Conservation (phyloP, 2,329 filamentous ascomycete species). For the Fusarium sp. region DNA sequence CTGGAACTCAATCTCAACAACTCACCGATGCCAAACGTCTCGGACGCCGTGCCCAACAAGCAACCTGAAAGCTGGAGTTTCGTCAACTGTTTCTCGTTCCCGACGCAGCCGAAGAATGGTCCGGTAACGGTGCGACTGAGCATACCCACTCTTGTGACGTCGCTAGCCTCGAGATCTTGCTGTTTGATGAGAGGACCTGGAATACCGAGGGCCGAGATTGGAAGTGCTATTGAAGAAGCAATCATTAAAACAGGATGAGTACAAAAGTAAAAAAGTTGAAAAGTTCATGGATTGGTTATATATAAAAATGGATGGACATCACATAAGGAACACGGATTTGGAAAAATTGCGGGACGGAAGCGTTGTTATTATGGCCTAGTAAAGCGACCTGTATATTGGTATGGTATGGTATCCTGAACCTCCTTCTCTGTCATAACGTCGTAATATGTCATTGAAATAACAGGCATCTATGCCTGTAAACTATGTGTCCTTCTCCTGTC, state of each 20-base stretch:
- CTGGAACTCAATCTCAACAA: slow-evolving; percentile 38
- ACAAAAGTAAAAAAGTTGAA: background rate
- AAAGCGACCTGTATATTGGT: slow-evolving; percentile 36
- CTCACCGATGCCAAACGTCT: slow-evolving; percentile 11
- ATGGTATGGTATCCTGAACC: slow-evolving; percentile 43
- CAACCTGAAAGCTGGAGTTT: slow-evolving; percentile 47
- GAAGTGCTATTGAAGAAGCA: slow-evolving; percentile 43
- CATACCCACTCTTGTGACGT: slow-evolving; percentile 28
- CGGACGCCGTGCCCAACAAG: slow-evolving; percentile 1
- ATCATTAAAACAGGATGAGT: slow-evolving; percentile 21
- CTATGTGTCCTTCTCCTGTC: slow-evolving; percentile 1
- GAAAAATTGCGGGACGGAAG: slow-evolving; percentile 3
- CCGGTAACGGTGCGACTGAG: slow-evolving; percentile 35
- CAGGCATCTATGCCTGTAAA: background rate
- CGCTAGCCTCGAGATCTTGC: slow-evolving; percentile 32
- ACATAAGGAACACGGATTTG: background rate
- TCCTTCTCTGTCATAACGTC: slow-evolving; percentile 40
- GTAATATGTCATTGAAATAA: slow-evolving; percentile 33
- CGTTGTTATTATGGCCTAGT: slow-evolving; percentile 23
- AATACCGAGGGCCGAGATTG: slow-evolving; percentile 42
- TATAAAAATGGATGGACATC: background rate
- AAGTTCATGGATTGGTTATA: background rate
- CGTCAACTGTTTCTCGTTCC: slow-evolving; percentile 43
- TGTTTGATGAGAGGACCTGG: slow-evolving; percentile 44
- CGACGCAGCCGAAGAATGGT: slow-evolving; percentile 19